Evolutionary conservation across 1,284 basidiomycete species (phyloP), one percentile per base, ranked within the genome.

Genomic region (Tetrapyrgos nigripes): DNA sequence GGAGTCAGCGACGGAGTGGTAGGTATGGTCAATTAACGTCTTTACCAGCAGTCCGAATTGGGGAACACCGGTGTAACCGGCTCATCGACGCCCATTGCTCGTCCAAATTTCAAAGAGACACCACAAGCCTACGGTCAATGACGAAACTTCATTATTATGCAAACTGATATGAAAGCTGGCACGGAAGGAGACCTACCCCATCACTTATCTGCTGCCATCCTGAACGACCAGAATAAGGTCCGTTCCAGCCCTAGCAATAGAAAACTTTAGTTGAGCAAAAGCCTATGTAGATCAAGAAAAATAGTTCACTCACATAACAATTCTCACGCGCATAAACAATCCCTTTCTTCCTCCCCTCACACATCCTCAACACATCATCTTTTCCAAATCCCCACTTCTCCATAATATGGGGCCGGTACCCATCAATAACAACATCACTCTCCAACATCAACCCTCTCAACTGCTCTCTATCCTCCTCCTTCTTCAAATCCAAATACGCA

Each of bases 381-480:
- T 66, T 66, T 3, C 65, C 71, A 54, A 70, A 73, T 19, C 70
- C 70, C 59, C 66, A 68, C 33, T 67, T 69, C 50, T 64, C 52
- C 61, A 71, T 63, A 1, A 66, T 67, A 21, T 66, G 65, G 4
- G 69, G 70, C 1, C 71, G 63, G 53, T 70, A 73, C 29, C 71
- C 71, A 59, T 73, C 69, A 31, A 71, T 60, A 9, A 73, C 65
- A 1, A 73, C 64, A 54, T 73, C 69, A 11, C 60, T 58, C n/a
- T 71, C 70, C 48, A 61, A 53, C 21, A 70, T 64, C 26, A 70
- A 56, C 11, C 52, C 57, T 17, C 55, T 55, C 37, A 70, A 56
- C 28, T 28, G 55, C 11, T 52, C 51, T 35, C 65, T 33, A 52
- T 68, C 69, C 35, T 61, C 62, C 14, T 55, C 53, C 28, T 62